Base-by-base conservation (phyloP, 176 grass and related monocot species). In the Metroxylon sagu region DNA sequence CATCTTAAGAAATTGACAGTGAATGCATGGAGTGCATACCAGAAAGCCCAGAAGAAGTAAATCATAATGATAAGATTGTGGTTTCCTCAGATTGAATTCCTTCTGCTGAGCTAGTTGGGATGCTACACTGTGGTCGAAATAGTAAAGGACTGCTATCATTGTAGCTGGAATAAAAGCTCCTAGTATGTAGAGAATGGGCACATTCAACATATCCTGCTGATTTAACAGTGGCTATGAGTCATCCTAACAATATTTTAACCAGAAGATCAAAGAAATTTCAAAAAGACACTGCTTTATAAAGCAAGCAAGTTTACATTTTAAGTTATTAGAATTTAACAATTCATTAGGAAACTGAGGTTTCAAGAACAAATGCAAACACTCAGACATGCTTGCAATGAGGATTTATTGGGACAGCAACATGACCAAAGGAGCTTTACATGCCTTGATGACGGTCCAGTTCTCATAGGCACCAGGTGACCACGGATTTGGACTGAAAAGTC, bases 91-190 rank as follows among this genome's bases (percentile, higher is more conserved):
- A 73, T 99, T 99, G 64, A 99, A 99, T 68, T 99, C 94, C 49
- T 83, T 54, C 74, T 99, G 94, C 77, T 99, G 94, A 54, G 94
- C 79, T 53, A 99, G 84, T 50, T 99, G 94, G 62, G 94, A 99
- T 21, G 94, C 94, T 12, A 99, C 94, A 6, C 94, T 99, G 69
- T 99, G 94, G 75, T 99, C 94, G 4, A 99, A 99, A 55, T 89
- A 99, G 56, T 99, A 99, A 8, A 99, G 79, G 56, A 99, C 94
- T 69, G 94, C 82, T 56, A 99, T 99, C 94, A 99, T 93, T 0
- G 88, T 99, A 30, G 94, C 94, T 18, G 94, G 94, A 68, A 99
- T 81, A 76, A 99, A 93, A 56, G 94, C 88, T 10, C 88, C 94
- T 25, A 99, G 29, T 30, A 99, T 99, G 77, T 99, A 99, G 64